Conservation (phyloP, 148 eudicot genomes). For the Spergularia marina region DNA sequence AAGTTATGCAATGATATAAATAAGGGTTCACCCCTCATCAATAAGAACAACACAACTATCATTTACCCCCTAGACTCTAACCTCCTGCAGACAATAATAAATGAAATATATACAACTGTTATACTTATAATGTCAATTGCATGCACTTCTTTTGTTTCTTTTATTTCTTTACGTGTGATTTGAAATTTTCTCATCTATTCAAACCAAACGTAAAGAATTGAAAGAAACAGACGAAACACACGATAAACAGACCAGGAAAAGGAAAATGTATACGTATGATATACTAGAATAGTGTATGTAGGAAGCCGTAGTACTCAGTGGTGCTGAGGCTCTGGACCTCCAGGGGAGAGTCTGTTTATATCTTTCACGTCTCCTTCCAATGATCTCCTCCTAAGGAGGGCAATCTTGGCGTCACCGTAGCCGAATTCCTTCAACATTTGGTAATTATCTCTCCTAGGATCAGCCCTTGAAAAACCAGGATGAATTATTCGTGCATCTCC, state of each 20-base stretch:
- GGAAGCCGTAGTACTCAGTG: neutral
- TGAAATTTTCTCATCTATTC: too few relatives aligned
- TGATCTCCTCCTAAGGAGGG: neutral
- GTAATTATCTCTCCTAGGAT: neutral
- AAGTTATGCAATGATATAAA: too few relatives aligned
- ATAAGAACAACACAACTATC: too few relatives aligned
- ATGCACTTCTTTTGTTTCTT: too few relatives aligned
- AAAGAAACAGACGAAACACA: neutral
- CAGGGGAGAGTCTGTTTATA: slow-evolving; percentile 5
- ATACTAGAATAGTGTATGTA: neutral
- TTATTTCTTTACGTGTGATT: too few relatives aligned
- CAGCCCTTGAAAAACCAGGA: neutral
- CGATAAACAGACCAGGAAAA: neutral
- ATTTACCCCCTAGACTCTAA: too few relatives aligned
- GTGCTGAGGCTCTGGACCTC: slow-evolving; percentile 28
- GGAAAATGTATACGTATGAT: neutral
- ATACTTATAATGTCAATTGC: too few relatives aligned
- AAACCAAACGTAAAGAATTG: too few relatives aligned
- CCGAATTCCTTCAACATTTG: slow-evolving; percentile 7
- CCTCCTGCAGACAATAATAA: too few relatives aligned
- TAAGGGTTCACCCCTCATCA: too few relatives aligned
- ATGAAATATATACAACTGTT: too few relatives aligned
- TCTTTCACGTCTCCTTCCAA: neutral
- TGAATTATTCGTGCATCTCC: slow-evolving; percentile 5
- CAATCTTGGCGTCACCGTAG: slow-evolving; percentile 8